Percentiles rank a stretch among this genome's conserved stretches.
Conservation (phyloP, 2,329 filamentous ascomycete genomes). For the Apiospora aurea region DNA sequence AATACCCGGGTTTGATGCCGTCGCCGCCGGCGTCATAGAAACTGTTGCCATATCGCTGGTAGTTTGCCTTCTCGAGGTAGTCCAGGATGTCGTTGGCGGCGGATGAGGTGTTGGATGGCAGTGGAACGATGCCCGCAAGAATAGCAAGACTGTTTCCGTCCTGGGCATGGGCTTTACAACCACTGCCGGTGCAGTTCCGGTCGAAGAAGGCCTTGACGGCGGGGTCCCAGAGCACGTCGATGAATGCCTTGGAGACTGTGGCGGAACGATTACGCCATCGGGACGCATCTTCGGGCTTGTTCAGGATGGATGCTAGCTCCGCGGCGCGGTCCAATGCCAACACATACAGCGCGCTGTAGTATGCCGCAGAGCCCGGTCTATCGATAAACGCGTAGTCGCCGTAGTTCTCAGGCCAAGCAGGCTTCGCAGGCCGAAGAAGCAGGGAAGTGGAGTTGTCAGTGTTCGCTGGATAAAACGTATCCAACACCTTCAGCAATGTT, state of each 20-base stretch:
- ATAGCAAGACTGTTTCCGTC: slow-evolving; percentile 59
- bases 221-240: slow-evolving; percentile 50
- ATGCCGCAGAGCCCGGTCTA: slow-evolving; percentile 55
- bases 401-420: slow-evolving; percentile 37
- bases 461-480: slow-evolving; percentile 53
- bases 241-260: slow-evolving; percentile 45
- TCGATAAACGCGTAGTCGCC: slow-evolving; percentile 61
- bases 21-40: slow-evolving; percentile 57
- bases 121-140: slow-evolving; percentile 44
- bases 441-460: slow-evolving; percentile 49
- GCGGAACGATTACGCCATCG: slow-evolving; percentile 50
- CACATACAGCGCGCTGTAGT: slow-evolving; percentile 60
- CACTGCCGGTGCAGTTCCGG: slow-evolving; percentile 41
- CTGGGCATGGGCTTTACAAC: slow-evolving; percentile 52
- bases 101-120: slow-evolving; percentile 36
- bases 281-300: slow-evolving; percentile 41
- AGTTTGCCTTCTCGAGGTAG: slow-evolving; percentile 47
- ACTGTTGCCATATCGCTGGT: slow-evolving; percentile 54
- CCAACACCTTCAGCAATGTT: slow-evolving; percentile 49
- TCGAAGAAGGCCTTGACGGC: slow-evolving; percentile 54
- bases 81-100: slow-evolving; percentile 45
- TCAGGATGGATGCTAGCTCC: slow-evolving; percentile 46
- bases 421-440: slow-evolving; percentile 47
- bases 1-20: slow-evolving; percentile 43
- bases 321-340: slow-evolving; percentile 54